Conservation (phyloP, 352 stramenopile genomes). For the Globisporangium recalcitrans region DNA sequence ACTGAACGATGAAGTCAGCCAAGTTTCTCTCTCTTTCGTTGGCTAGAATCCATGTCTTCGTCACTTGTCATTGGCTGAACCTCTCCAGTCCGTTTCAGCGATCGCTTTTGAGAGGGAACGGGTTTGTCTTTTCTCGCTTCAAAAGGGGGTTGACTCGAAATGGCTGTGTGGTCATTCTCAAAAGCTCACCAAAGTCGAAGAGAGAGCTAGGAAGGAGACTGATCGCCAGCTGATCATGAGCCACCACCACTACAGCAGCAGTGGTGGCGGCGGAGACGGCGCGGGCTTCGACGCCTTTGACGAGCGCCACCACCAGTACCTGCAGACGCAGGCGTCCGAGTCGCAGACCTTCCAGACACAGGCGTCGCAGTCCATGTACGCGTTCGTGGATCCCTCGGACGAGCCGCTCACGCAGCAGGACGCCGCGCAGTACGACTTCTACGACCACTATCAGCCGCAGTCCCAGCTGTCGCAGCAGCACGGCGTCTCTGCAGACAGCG, state of each 20-base stretch:
- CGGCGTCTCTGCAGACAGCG: not conserved
- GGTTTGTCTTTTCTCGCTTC: not conserved
- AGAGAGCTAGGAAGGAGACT: not conserved
- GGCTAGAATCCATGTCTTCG: not conserved
- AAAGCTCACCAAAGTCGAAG: not conserved
- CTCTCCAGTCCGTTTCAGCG: not conserved
- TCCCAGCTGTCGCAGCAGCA: conserved; percentile 8
- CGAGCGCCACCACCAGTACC: conserved; percentile 31
- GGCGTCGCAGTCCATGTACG: conserved; percentile 47
- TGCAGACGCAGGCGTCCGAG: conserved; percentile 33
- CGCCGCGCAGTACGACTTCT: conserved; percentile 41
- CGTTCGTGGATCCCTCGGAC: conserved; percentile 61
- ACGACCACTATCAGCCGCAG: conserved; percentile 52
- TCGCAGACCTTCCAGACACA: conserved; percentile 42
- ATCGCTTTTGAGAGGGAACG: conserved; percentile 2
- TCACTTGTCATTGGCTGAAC: conserved; percentile 2
- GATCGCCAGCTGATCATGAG: conserved; percentile 2
- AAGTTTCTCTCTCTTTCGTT: not conserved
- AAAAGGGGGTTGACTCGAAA: conserved; percentile 2
- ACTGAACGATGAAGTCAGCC: not conserved
- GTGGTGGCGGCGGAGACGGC: not conserved
- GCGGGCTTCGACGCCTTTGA: conserved; percentile 41
- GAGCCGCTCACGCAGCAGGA: conserved; percentile 29
- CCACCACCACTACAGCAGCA: conserved; percentile 9
- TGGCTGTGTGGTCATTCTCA: not conserved